Base-by-base conservation (phyloP, 148 eudicot genomes). In the Agrostemma githago region DNA sequence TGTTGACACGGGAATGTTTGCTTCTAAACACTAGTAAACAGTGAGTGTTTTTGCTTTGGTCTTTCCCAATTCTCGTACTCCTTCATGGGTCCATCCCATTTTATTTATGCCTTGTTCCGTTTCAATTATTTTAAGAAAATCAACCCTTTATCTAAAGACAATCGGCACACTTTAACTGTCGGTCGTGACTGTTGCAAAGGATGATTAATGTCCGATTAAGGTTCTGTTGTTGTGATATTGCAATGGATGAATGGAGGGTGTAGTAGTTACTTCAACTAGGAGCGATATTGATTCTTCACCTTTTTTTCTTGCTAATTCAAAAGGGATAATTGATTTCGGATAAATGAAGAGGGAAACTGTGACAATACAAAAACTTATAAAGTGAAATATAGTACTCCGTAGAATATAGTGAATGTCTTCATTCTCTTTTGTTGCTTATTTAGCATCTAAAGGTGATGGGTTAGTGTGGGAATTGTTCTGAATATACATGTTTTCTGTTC, bases 21-120 rank as follows among this genome's bases (percentile, higher is more conserved):
- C 71, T 70, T 56, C 74, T 62, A n/a, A 74, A 39, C 15, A 59
- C 44, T 43, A 44, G 37, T 17, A 74, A 40, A 15, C 10, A 34
- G 82, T 74, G 62, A 79, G 78, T 79, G 11, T 70, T n/a, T 1
- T 43, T 70, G 11, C 26, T 2, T n/a, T 48, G 5, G 4, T 42
- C 6, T 68, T 3, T 44, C 19, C 10, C 62, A 42, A 43, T 42
- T 8, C 11, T 67, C 44, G 14, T 63, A 34, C 10, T 42, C 2
- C 4, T 2, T 26, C 34, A 26, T 26, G 34, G 34, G 1, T 8
- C 10, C 21, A n/a, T n/a, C 14, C 14, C 56, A 51, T 51, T 51
- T 51, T 48, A 48, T 48, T 48, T 48, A 9, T 51, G 14, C 9
- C 14, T 10, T 4, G 16, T 15, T 15, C 56, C 16, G 56, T 51